Percentiles rank a stretch among this genome's conserved stretches.
These are phyloP conservation scores for Coemansia sp. DNA, from an alignment of 192 early-diverging fungal species.

Conservation along the genomic window DNA sequence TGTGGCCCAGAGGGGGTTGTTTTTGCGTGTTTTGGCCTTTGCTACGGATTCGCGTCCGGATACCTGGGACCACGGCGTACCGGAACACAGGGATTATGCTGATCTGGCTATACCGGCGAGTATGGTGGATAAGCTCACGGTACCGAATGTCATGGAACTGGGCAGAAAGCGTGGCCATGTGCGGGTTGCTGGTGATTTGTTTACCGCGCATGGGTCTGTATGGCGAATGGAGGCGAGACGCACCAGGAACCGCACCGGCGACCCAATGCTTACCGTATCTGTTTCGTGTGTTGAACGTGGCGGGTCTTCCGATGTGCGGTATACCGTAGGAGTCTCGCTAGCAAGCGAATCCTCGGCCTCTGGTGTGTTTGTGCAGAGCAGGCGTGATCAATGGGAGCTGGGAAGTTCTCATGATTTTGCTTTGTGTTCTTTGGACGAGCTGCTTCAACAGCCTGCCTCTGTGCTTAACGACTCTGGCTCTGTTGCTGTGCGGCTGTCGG, in stretches of 20 bases:
- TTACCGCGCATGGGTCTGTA: constrained; percentile 34
- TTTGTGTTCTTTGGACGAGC: constrained; percentile 29
- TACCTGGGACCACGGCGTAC: constrained; percentile 8
- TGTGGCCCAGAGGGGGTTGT: constrained; percentile 21
- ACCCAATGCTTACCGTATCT: constrained; percentile 26
- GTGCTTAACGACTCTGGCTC: constrained; percentile 17
- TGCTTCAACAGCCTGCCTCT: not conserved
- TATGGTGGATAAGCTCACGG: constrained; percentile 8
- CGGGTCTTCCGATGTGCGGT: not conserved
- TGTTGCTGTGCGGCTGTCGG: constrained; percentile 21
- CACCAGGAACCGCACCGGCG: constrained; percentile 27
- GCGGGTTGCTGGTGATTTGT: constrained; percentile 24
- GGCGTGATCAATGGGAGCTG: not conserved
- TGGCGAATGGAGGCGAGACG: constrained; percentile 37
- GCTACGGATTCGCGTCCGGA: constrained; percentile 19
- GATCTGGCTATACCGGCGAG: constrained; percentile 10
- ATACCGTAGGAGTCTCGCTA: constrained; percentile 14
- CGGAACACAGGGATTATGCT: not conserved
- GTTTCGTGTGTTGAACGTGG: constrained; percentile 31
- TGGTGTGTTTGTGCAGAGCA: not conserved
- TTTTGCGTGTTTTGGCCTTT: constrained; percentile 16
- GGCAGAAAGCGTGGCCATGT: constrained; percentile 49
- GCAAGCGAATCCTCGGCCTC: not conserved
- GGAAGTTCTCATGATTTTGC: constrained; percentile 15
- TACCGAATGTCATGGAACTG: constrained; percentile 31